Evolutionary conservation across 192 early-diverging fungal genomes (phyloP), one percentile per base, ranked within the genome.

Genomic region (Backusella mclennaniae): DNA sequence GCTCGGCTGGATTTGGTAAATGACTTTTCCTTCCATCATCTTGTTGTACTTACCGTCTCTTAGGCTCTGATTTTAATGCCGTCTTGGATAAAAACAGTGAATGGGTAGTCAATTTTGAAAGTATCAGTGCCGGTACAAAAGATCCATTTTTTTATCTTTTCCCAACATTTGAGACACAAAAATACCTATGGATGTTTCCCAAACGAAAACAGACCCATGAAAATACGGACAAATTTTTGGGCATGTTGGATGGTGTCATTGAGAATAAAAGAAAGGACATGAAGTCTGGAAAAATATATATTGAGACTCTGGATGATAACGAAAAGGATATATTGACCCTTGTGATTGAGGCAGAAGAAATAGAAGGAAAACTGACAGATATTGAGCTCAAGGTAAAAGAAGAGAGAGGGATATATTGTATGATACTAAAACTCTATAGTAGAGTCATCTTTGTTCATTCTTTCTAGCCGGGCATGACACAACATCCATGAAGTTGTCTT

Each of bases 381-480:
- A 33, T 3, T 44, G 69, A 71, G 11, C 67, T 69, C 15, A 35
- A 69, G 17, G 67, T 69, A 35, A 35, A 39, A 31, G 19, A 68
- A 19, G n/a, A 36, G 35, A 36, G 38, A 7, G 33, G 5, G 21
- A 26, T 35, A 15, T 11, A 35, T 17, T 29, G 15, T 7, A 67
- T 12, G 9, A 31, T 35, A 17, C 9, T 42, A 23, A 38, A 26
- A 44, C 14, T 46, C 12, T 67, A 9, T 75, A 21, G 38, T 44
- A 76, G 75, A 68, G 75, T 12, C 69, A 76, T n/a, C 6, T 76
- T 2, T 76, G 75, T 49, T 76, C 86, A 68, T 89, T 90, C 78
- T 88, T 87, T 35, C 78, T 89, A 46, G 88, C 88, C 21, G 89
- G 87, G 53, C 84, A 88, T 42, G 87, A 90, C 56, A 90, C 86